A percentile compares a stretch with the other conserved stretches of the same genome.
Conservation (phyloP, 225 moss, liverwort and hornwort genomes). For the Bryum argenteum region DNA sequence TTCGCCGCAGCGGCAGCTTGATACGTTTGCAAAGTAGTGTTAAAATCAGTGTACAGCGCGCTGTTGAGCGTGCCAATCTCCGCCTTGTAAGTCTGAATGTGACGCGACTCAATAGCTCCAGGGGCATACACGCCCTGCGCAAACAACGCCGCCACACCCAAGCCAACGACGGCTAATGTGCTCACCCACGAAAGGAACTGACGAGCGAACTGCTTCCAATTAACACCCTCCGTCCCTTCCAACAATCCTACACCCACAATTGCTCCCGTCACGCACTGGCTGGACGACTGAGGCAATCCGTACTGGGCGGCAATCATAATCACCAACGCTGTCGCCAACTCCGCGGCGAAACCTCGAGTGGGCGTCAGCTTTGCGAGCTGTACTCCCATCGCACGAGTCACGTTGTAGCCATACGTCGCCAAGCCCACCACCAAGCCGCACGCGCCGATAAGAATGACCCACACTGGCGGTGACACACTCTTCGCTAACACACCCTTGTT, state of each 20-base stretch:
- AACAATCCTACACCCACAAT: slow-evolving; percentile 61
- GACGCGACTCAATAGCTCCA: slow-evolving; percentile 31
- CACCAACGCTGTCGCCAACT: slow-evolving; percentile 68
- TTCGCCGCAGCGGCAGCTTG: slow-evolving; percentile 29
- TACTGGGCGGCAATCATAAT: slow-evolving; percentile 71
- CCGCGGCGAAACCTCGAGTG: slow-evolving; percentile 67
- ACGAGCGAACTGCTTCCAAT: slow-evolving; percentile 51
- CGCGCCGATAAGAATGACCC: slow-evolving; percentile 64
- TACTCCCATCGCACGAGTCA: slow-evolving; percentile 71
- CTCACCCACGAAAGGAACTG: slow-evolving; percentile 53
- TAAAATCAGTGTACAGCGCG: slow-evolving; percentile 44
- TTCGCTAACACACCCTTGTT: slow-evolving; percentile 40
- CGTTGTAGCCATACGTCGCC: slow-evolving; percentile 70
- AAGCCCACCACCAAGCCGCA: slow-evolving; percentile 50
- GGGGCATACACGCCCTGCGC: slow-evolving; percentile 55
- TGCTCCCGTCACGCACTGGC: slow-evolving; percentile 57
- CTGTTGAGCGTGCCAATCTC: slow-evolving; percentile 30
- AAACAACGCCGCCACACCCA: slow-evolving; percentile 45
- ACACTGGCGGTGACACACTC: slow-evolving; percentile 52
- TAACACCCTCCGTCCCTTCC: slow-evolving; percentile 55
- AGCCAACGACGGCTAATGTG: slow-evolving; percentile 45
- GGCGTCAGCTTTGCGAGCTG: slow-evolving; percentile 64
- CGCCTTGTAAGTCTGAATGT: slow-evolving; percentile 35
- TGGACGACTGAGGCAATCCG: slow-evolving; percentile 62
- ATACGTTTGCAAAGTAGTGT: slow-evolving; percentile 37